Conservation (phyloP, 108 stramenopile species). For the Phaeodactylum tricornutum region DNA sequence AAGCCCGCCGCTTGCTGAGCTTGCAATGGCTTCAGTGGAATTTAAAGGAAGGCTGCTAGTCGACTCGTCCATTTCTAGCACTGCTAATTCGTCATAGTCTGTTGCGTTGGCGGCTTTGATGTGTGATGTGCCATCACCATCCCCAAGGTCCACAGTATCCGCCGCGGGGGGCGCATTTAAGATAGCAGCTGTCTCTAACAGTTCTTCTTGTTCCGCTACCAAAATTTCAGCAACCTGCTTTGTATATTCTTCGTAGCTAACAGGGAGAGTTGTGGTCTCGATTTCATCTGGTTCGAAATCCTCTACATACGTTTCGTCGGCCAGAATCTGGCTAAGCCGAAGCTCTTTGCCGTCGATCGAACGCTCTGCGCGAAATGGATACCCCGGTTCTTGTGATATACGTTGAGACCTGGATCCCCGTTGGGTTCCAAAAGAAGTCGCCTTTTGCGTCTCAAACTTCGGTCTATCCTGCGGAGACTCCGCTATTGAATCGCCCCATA, state of each 20-base stretch:
- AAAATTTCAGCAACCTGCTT: constrained; percentile 50
- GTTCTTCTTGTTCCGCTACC: constrained; percentile 46
- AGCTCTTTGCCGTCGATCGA: constrained; percentile 8
- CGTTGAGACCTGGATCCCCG: no score
- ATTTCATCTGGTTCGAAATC: constrained; percentile 3
- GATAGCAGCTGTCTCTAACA: constrained; percentile 79
- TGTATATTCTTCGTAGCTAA: constrained; percentile 51
- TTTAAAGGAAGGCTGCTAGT: no score
- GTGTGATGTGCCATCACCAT: no score
- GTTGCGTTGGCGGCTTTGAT: constrained; percentile 3
- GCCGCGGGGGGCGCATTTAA: constrained; percentile 58
- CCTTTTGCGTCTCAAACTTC: no score
- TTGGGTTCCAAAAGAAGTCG: no score
- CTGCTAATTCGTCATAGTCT: constrained; percentile 6
- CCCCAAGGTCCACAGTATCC: constrained; percentile 27
- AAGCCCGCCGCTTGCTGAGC: no score
- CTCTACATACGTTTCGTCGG: constrained; percentile 33
- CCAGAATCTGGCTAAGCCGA: constrained; percentile 31
- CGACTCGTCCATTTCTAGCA: constrained; percentile 12
- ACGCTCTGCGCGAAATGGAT: constrained; percentile 1
- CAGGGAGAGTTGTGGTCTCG: no score
- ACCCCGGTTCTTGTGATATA: no score
- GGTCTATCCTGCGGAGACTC: no score
- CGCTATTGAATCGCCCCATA: no score
- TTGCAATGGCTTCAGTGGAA: no score